Percentiles rank a stretch among this genome's conserved stretches.
These are phyloP conservation scores for Colletotrichum orchidophilum DNA, from an alignment of 2,329 filamentous ascomycete genomes.

Conservation along the genomic window DNA sequence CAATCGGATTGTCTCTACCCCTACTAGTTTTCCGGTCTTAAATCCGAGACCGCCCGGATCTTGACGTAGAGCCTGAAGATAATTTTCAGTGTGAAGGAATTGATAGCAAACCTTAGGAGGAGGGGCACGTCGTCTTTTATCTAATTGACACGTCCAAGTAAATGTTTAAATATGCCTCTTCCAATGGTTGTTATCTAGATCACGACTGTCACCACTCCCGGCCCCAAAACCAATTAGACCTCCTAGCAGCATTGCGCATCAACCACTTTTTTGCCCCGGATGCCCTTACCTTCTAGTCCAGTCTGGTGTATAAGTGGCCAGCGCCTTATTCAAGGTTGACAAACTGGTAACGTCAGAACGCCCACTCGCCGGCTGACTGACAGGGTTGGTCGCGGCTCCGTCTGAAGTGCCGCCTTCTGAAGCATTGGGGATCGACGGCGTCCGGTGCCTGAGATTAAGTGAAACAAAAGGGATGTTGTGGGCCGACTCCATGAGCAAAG, in stretches of 20 bases:
- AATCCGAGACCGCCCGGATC: constrained; percentile 3
- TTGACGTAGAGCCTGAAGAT: not conserved
- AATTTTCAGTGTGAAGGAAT: too few relatives aligned
- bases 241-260: not conserved
- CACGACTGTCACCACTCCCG: not conserved
- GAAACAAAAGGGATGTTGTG: constrained; percentile 32
- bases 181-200: not conserved
- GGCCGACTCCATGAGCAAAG: constrained; percentile 10
- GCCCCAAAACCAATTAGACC: not conserved
- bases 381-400: constrained; percentile 10
- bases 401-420: constrained; percentile 27
- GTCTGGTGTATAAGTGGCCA: not conserved
- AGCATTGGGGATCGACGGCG: constrained; percentile 17
- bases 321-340: not conserved
- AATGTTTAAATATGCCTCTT: not conserved
- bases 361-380: not conserved
- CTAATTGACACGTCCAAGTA: not conserved
- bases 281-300: not conserved
- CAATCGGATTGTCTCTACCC: not conserved
- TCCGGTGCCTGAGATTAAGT: constrained; percentile 24
- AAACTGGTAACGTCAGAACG: not conserved
- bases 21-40: not conserved
- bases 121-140: not conserved
- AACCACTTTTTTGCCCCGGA: not conserved
- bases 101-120: not conserved